phyloP scores from a whole-genome alignment of 2,329 filamentous ascomycete species.

The Rachicladosporium sp. region DNA sequence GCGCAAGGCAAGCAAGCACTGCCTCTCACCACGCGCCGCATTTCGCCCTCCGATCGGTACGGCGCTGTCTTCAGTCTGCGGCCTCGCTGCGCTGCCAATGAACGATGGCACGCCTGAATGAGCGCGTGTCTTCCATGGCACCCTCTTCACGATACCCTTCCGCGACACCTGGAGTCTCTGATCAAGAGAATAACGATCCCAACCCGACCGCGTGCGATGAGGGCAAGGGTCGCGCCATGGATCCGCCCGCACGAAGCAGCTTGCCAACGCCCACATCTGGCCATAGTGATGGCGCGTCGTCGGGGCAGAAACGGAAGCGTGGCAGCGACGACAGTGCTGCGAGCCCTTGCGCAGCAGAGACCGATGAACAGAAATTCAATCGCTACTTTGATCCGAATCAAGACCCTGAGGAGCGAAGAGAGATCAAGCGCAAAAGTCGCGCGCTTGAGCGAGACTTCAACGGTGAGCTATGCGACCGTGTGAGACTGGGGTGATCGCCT shows the following conservation, averaged over 20 bases:
- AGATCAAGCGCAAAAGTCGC: slow-evolving; percentile 57
- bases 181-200: slow-evolving; percentile 34
- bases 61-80: too few species aligned
- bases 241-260: slow-evolving; percentile 13
- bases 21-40: too few species aligned
- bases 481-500: too few species aligned
- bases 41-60: too few species aligned
- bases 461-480: slow-evolving; percentile 28
- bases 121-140: not conserved
- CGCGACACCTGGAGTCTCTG: slow-evolving; percentile 14
- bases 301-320: slow-evolving; percentile 18
- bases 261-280: slow-evolving; percentile 29
- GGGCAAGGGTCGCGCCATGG: slow-evolving; percentile 31
- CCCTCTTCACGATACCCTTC: slow-evolving; percentile 11
- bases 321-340: not conserved
- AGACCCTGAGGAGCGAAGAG: slow-evolving; percentile 57
- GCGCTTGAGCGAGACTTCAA: slow-evolving; percentile 50
- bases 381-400: slow-evolving; percentile 72
- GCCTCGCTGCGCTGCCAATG: too few species aligned
- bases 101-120: too few species aligned
- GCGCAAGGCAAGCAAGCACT: too few species aligned
- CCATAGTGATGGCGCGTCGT: slow-evolving; percentile 9
- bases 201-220: slow-evolving; percentile 24
- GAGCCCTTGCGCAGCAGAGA: slow-evolving; percentile 5
- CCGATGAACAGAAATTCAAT: slow-evolving; percentile 19